A percentile compares a stretch with the other conserved stretches of the same genome.
Conservation (phyloP, 768 basidiomycete species). For the Lyophyllum semitale region DNA sequence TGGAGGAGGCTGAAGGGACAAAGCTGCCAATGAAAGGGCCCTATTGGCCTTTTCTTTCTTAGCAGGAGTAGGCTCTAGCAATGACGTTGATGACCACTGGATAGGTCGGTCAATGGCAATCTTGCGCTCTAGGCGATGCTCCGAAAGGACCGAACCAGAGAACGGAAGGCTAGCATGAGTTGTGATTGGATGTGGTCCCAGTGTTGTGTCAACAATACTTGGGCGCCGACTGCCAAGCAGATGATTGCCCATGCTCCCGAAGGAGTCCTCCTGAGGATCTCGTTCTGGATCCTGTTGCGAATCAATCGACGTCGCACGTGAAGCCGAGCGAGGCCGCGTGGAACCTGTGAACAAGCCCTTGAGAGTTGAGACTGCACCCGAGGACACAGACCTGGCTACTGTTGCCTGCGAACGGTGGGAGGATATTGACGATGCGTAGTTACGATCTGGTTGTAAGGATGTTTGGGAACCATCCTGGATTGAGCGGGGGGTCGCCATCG, state of each 20-base stretch:
- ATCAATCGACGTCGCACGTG: slow-evolving; percentile 49
- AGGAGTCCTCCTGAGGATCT: slow-evolving; percentile 50
- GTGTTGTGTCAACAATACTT: slow-evolving; percentile 32
- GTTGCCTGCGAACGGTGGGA: slow-evolving; percentile 45
- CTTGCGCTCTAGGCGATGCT: slow-evolving; percentile 38
- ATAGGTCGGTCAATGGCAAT: slow-evolving; percentile 20
- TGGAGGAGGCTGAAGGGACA: slow-evolving; percentile 51
- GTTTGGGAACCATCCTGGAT: slow-evolving; percentile 29
- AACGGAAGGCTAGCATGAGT: slow-evolving; percentile 35
- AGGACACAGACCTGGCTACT: slow-evolving; percentile 36
- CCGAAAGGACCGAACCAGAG: slow-evolving; percentile 26
- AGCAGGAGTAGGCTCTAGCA: slow-evolving; percentile 1
- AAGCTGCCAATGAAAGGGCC: slow-evolving; percentile 32
- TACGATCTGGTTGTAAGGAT: slow-evolving; percentile 30
- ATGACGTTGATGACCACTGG: slow-evolving; percentile 8
- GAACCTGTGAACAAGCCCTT: slow-evolving; percentile 57
- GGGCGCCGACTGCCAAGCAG: slow-evolving; percentile 53
- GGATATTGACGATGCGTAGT: slow-evolving; percentile 49
- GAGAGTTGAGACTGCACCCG: slow-evolving; percentile 53
- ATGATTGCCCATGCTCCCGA: slow-evolving; percentile 54
- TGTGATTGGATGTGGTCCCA: slow-evolving; percentile 22
- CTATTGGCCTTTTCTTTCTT: slow-evolving; percentile 29
- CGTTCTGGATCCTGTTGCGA: slow-evolving; percentile 33
- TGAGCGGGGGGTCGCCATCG: slow-evolving; percentile 19
- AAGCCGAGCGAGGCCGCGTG: slow-evolving; percentile 57